These are phyloP conservation scores for Neurospora terricola DNA, from an alignment of 495 filamentous ascomycete species.

Conservation along the genomic window DNA sequence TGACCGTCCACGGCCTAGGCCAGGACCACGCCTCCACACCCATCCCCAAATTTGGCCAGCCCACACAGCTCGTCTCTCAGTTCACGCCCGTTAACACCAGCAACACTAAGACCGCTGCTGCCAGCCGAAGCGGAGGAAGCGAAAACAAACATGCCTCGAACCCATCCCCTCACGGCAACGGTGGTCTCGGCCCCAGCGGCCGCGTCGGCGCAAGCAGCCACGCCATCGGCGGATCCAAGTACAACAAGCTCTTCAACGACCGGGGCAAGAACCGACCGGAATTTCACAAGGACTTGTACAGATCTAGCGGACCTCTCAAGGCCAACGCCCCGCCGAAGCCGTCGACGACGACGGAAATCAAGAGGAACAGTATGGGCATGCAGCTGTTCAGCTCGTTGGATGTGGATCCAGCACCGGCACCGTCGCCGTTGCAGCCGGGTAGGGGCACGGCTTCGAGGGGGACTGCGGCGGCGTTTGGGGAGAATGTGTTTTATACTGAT, in stretches of 20 bases:
- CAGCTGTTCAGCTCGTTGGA: conserved; percentile 31
- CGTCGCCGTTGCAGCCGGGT: neutral
- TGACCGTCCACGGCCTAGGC: conserved; percentile 7
- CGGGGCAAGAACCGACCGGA: conserved; percentile 36
- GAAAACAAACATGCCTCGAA: neutral
- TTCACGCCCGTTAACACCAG: conserved; percentile 2
- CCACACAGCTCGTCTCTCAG: conserved; percentile 16
- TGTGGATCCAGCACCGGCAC: conserved; percentile 8
- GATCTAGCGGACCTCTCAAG: conserved; percentile 1
- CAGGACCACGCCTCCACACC: conserved; percentile 14
- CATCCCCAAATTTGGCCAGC: conserved; percentile 22
- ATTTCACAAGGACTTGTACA: conserved; percentile 35
- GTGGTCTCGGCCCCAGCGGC: neutral
- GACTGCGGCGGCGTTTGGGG: conserved; percentile 28
- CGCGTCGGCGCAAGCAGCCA: neutral
- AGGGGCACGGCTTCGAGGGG: conserved; percentile 9
- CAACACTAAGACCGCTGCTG: conserved; percentile 4
- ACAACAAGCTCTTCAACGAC: conserved; percentile 24
- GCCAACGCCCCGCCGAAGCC: conserved; percentile 16
- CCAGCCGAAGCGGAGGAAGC: neutral
- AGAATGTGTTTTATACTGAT: conserved; percentile 65
- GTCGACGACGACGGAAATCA: conserved; percentile 14
- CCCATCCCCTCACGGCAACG: neutral
- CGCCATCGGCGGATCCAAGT: conserved; percentile 2
- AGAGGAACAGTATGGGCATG: conserved; percentile 18